A percentile compares a stretch with the other conserved stretches of the same genome.
Evolutionary conservation across 1,284 basidiomycete genomes (phyloP).

Genomic region (Tilletia indica): DNA sequence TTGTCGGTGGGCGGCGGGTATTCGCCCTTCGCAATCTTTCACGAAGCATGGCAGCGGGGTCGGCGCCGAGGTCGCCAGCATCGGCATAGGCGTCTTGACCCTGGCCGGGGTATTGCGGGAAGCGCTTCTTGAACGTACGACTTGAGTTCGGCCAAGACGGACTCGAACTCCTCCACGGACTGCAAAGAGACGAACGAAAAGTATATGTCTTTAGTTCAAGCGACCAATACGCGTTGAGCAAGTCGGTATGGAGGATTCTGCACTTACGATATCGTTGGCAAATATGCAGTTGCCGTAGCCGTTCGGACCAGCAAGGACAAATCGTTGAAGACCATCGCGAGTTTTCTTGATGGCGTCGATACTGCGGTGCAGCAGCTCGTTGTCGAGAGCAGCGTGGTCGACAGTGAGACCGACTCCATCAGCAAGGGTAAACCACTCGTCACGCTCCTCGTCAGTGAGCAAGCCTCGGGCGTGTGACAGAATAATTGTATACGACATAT

Average conservation of each 20-base stretch:
- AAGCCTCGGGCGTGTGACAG: conserved; percentile 58
- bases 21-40: conserved; percentile 25
- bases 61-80: conserved; percentile 58
- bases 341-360: conserved; percentile 60
- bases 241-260: not conserved
- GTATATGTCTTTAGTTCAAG: no score
- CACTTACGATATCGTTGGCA: conserved; percentile 57
- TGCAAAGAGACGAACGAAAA: not conserved
- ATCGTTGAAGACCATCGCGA: conserved; percentile 59
- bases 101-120: conserved; percentile 48
- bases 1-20: not conserved
- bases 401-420: conserved; percentile 58
- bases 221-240: no score
- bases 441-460: conserved; percentile 57
- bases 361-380: conserved; percentile 55
- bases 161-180: conserved; percentile 56
- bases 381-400: conserved; percentile 58
- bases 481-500: conserved; percentile 60
- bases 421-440: conserved; percentile 58
- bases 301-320: conserved; percentile 56
- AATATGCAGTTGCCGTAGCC: conserved; percentile 58
- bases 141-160: conserved; percentile 58
- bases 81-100: conserved; percentile 59
- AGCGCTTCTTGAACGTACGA: conserved; percentile 56
- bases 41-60: conserved; percentile 48